Conservation (phyloP, 306 rosid species). For the Castanea mollissima region DNA sequence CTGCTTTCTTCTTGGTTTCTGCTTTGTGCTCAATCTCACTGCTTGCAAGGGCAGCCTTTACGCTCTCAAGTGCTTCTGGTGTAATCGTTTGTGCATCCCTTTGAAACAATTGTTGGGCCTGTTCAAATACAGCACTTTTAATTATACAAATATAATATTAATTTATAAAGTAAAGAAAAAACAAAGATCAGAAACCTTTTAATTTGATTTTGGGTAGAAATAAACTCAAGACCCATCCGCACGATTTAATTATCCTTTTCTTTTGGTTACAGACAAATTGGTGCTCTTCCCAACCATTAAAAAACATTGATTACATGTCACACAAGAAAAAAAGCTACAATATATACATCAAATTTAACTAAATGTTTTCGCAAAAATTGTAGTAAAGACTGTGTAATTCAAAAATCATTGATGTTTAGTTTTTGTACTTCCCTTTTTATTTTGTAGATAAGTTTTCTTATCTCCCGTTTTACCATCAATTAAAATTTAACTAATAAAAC, state of each 20-base stretch:
- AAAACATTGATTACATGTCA: not conserved
- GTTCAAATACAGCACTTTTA: constrained; percentile 11
- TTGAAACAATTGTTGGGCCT: constrained; percentile 93
- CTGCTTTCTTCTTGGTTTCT: constrained; percentile 78
- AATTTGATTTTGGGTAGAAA: too few relatives aligned
- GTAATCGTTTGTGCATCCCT: constrained; percentile 91
- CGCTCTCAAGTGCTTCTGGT: constrained; percentile 91
- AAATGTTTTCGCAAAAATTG: too few relatives aligned
- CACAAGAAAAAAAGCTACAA: too few relatives aligned
- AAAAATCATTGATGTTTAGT: too few relatives aligned
- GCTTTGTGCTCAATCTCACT: constrained; percentile 86
- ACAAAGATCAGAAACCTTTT: too few relatives aligned
- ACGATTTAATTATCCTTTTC: not conserved
- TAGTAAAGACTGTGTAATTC: too few relatives aligned
- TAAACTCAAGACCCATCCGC: too few relatives aligned
- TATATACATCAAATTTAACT: too few relatives aligned
- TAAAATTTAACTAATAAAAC: too few relatives aligned
- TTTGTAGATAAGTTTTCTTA: too few relatives aligned
- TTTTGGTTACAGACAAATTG: not conserved
- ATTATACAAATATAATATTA: not conserved
- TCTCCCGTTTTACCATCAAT: too few relatives aligned
- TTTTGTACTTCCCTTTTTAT: too few relatives aligned
- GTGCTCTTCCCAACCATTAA: not conserved
- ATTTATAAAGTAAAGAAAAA: not conserved
- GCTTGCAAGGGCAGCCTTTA: constrained; percentile 90